Percentiles rank a stretch among this genome's conserved stretches.
phyloP scores from a whole-genome alignment of 305 asterid genomes.

The Caryopteris hybrid region DNA sequence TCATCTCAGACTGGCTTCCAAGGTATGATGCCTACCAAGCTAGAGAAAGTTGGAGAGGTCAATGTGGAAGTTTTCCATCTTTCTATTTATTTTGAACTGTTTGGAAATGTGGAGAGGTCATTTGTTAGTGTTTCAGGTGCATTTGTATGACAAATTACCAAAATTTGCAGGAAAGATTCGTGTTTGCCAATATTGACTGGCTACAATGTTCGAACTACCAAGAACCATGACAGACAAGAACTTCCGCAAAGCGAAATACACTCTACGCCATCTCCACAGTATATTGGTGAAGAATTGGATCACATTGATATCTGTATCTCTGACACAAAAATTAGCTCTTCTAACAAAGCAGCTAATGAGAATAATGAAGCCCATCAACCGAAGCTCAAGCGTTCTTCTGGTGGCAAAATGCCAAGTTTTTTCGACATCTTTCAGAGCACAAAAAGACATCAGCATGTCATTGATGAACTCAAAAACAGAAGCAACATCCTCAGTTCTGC shows the following conservation, averaged over 20 bases:
- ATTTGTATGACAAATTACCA: neutral
- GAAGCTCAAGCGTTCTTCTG: conserved; percentile 7
- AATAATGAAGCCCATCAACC: neutral
- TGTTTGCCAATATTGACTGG: conserved; percentile 10
- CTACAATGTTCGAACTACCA: conserved; percentile 8
- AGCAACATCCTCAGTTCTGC: neutral
- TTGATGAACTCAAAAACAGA: neutral
- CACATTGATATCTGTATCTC: neutral
- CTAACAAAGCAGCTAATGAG: neutral
- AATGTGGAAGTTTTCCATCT: neutral
- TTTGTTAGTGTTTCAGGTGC: neutral
- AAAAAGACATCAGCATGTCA: neutral
- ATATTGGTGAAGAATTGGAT: conserved; percentile 13
- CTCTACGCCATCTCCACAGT: neutral
- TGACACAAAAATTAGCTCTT: conserved; percentile 5
- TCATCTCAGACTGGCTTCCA: conserved; percentile 47
- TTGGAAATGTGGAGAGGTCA: too few species aligned
- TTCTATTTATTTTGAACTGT: neutral
- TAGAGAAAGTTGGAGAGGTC: neutral
- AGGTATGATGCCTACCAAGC: conserved; percentile 30
- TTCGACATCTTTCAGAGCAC: neutral
- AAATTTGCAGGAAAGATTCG: conserved; percentile 28
- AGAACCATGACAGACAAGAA: too few species aligned
- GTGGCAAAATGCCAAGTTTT: neutral
- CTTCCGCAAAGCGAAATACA: neutral